Evolutionary conservation across 768 basidiomycete species (phyloP).

Genomic region (Rhodotorula graminis): DNA sequence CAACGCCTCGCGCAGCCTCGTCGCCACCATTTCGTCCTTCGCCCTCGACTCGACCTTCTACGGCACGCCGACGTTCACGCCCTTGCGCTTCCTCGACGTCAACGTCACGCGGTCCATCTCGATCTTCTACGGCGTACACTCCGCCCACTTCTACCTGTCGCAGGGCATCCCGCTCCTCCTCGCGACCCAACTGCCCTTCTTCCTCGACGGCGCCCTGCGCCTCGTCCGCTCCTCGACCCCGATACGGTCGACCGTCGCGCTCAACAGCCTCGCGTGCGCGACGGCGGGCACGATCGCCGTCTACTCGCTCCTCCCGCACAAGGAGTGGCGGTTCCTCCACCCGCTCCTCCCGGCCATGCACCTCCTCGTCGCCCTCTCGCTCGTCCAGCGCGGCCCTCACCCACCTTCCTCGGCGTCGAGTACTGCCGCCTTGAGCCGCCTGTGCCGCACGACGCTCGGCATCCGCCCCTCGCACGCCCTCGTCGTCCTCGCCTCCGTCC

Average conservation of each 20-base stretch:
- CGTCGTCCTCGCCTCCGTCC: constrained; percentile 13
- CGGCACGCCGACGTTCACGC: constrained; percentile 61
- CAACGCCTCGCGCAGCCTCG: not conserved
- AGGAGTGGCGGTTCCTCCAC: constrained; percentile 96
- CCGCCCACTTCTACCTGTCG: constrained; percentile 82
- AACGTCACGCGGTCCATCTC: constrained; percentile 77
- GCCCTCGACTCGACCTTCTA: constrained; percentile 69
- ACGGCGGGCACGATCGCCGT: not conserved
- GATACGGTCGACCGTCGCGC: not conserved
- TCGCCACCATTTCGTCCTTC: constrained; percentile 40
- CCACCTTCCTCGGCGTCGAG: not conserved
- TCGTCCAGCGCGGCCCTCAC: constrained; percentile 45
- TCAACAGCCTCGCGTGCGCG: not conserved
- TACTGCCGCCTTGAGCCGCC: not conserved
- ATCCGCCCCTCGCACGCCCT: constrained; percentile 15
- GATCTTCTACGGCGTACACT: constrained; percentile 79
- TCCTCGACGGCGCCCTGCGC: constrained; percentile 54
- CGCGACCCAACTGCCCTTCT: constrained; percentile 67
- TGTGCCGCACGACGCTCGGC: not conserved
- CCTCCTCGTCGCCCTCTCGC: constrained; percentile 66
- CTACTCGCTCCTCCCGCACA: constrained; percentile 74
- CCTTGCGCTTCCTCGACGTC: constrained; percentile 72
- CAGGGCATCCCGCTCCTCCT: constrained; percentile 82
- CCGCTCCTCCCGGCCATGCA: constrained; percentile 81
- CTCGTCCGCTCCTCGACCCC: constrained; percentile 40